Evolutionary conservation across 305 asterid species (phyloP).

Genomic region (Lippia alba): DNA sequence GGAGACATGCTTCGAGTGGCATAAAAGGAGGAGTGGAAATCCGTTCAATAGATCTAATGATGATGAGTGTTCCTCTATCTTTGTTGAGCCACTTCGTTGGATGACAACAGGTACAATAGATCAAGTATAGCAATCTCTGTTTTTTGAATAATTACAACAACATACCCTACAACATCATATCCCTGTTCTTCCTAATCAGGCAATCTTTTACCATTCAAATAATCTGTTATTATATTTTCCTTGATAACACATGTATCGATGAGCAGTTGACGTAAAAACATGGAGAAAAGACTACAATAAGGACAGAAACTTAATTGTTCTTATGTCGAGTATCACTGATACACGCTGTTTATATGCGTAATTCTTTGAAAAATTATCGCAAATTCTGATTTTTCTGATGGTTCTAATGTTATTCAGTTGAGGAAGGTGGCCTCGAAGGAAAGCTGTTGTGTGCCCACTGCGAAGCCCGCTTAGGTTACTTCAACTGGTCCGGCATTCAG

Average conservation of each 20-base stretch:
- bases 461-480: slow-evolving; percentile 91
- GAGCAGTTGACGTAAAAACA: no score
- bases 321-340: no score
- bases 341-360: no score
- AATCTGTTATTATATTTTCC: no score
- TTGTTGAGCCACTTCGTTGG: slow-evolving; percentile 97
- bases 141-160: no score
- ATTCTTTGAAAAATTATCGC: neutral
- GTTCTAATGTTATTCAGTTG: slow-evolving; percentile 50
- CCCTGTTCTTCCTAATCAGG: no score
- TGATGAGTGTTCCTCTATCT: slow-evolving; percentile 81
- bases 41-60: slow-evolving; percentile 62
- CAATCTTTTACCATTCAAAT: no score
- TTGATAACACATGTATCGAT: no score
- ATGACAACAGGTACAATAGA: slow-evolving; percentile 72
- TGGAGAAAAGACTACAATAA: no score
- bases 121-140: no score
- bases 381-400: slow-evolving; percentile 17
- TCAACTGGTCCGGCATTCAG: slow-evolving; percentile 97
- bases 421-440: slow-evolving; percentile 93
- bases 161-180: no score
- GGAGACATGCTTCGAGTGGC: slow-evolving; percentile 83
- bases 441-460: slow-evolving; percentile 82
- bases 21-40: slow-evolving; percentile 85
- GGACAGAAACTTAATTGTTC: no score